Evolutionary conservation across 495 filamentous ascomycete species (phyloP).

Genomic region (Penicillium cataractarum): DNA sequence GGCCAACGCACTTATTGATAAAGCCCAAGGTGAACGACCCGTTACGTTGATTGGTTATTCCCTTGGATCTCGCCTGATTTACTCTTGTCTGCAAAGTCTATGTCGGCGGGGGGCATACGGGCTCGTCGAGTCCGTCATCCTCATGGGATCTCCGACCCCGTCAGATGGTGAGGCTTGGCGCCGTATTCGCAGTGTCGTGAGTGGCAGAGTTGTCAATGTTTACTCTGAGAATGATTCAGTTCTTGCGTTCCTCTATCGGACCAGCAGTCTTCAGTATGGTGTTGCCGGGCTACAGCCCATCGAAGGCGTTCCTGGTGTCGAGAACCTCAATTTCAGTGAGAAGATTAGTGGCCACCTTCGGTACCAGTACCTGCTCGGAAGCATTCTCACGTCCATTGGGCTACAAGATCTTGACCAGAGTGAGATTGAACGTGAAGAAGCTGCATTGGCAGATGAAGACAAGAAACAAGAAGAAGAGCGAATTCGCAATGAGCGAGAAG

Average conservation of each 20-base stretch:
- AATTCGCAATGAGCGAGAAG: constrained; percentile 50
- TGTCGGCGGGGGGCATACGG: constrained; percentile 82
- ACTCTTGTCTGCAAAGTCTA: constrained; percentile 74
- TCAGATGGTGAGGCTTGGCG: constrained; percentile 67
- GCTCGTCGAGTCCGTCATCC: constrained; percentile 77
- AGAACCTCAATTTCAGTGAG: constrained; percentile 76
- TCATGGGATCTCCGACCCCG: constrained; percentile 84
- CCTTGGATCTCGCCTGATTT: constrained; percentile 88
- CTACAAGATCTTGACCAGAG: constrained; percentile 63
- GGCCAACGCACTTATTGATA: constrained; percentile 86
- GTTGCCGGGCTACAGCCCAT: constrained; percentile 75
- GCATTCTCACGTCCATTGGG: constrained; percentile 68
- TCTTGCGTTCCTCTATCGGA: constrained; percentile 76
- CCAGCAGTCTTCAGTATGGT: constrained; percentile 73
- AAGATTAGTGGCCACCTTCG: constrained; percentile 72
- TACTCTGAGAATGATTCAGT: constrained; percentile 78
- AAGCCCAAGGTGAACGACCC: constrained; percentile 84
- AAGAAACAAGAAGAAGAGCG: constrained; percentile 53
- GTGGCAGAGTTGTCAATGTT: constrained; percentile 75
- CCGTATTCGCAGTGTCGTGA: constrained; percentile 69
- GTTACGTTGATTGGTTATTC: constrained; percentile 89
- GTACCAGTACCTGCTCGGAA: constrained; percentile 70
- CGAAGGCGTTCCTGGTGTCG: constrained; percentile 65
- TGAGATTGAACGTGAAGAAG: constrained; percentile 62
- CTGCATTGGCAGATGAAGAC: constrained; percentile 60